phyloP scores from a whole-genome alignment of 1,284 basidiomycete species.

The Leucoagaricus sp. region DNA sequence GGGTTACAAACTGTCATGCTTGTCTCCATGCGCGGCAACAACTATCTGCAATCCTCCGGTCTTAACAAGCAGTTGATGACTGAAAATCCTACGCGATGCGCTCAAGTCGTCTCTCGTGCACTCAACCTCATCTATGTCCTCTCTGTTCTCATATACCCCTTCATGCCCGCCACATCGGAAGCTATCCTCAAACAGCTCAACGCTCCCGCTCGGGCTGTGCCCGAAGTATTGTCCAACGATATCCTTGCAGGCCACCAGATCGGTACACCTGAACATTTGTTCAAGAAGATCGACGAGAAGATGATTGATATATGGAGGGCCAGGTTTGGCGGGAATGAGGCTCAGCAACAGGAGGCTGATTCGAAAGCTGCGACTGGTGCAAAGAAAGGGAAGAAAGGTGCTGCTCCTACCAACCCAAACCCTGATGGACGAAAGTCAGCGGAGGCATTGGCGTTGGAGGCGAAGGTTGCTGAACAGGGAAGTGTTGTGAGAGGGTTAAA shows the following conservation, averaged over 20 bases:
- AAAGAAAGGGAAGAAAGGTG: constrained; percentile 53
- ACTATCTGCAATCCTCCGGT: constrained; percentile 89
- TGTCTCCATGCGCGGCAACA: constrained; percentile 91
- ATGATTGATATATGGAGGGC: constrained; percentile 84
- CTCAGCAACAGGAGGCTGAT: constrained; percentile 32
- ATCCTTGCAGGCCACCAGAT: constrained; percentile 87
- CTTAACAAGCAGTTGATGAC: constrained; percentile 91
- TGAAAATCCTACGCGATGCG: constrained; percentile 83
- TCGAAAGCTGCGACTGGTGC: constrained; percentile 43
- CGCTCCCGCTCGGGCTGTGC: constrained; percentile 82
- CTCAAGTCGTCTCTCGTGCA: constrained; percentile 87
- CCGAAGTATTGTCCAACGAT: constrained; percentile 71
- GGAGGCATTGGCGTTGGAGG: constrained; percentile 65
- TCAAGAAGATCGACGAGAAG: constrained; percentile 93
- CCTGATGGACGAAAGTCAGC: constrained; percentile 57
- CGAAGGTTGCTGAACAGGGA: constrained; percentile 76
- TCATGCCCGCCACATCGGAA: constrained; percentile 92
- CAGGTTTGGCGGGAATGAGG: constrained; percentile 75
- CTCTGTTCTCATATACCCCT: constrained; percentile 87
- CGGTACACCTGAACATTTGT: constrained; percentile 87
- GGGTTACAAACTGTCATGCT: constrained; percentile 91
- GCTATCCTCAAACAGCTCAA: constrained; percentile 89
- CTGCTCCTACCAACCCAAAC: constrained; percentile 26
- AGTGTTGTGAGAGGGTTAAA: constrained; percentile 69
- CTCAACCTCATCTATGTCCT: constrained; percentile 94